A percentile compares a stretch with the other conserved stretches of the same genome.
Evolutionary conservation across 2,329 filamentous ascomycete species (phyloP).

Genomic region (Ophiocordyceps australis): DNA sequence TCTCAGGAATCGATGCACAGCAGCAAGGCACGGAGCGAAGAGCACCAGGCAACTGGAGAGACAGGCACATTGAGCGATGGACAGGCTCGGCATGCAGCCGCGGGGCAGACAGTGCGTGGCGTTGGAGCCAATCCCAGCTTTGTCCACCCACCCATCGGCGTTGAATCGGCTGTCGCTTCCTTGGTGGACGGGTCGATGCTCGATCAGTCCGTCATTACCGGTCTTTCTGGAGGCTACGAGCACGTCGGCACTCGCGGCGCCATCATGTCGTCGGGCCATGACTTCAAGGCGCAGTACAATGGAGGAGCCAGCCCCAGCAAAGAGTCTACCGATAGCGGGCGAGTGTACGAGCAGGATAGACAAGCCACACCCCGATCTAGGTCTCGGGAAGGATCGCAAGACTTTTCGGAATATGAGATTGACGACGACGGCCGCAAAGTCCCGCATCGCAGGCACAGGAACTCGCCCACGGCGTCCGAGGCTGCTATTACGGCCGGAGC

Average conservation of each 20-base stretch:
- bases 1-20: conserved; percentile 16
- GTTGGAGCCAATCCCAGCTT: conserved; percentile 60
- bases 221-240: conserved; percentile 32
- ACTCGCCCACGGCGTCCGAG: conserved; percentile 38
- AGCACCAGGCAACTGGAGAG: no score
- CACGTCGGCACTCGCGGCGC: conserved; percentile 21
- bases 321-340: conserved; percentile 19
- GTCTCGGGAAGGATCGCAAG: conserved; percentile 21
- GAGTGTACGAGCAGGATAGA: conserved; percentile 18
- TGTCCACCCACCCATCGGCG: conserved; percentile 50
- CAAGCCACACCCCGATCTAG: conserved; percentile 19
- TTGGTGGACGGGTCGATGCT: conserved; percentile 58
- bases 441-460: conserved; percentile 20
- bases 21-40: conserved; percentile 26
- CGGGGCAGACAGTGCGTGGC: conserved; percentile 50
- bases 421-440: conserved; percentile 40
- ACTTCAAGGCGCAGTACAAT: conserved; percentile 11
- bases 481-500: conserved; percentile 38
- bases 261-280: conserved; percentile 14
- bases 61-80: conserved; percentile 29
- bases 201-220: conserved; percentile 51
- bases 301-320: conserved; percentile 22
- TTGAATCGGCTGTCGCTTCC: conserved; percentile 84
- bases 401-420: conserved; percentile 36
- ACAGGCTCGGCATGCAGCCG: conserved; percentile 37